Conservation (phyloP, 2,329 filamentous ascomycete genomes). For the Macroventuria anomochaeta region DNA sequence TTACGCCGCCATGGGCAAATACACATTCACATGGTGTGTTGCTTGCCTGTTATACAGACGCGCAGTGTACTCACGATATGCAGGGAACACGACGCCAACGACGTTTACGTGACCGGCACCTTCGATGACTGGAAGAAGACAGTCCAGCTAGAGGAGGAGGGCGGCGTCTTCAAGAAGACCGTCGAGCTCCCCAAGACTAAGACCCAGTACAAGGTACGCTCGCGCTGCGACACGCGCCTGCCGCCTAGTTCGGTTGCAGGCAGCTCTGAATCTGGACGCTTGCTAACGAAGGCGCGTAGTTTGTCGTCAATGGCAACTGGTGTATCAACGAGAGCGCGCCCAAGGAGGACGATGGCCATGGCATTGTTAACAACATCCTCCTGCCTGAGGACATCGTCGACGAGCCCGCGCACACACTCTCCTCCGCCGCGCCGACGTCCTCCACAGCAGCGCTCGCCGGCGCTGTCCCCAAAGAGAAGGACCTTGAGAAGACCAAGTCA, state of each 20-base stretch:
- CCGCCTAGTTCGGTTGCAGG: constrained; percentile 8
- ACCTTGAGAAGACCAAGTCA: constrained; percentile 27
- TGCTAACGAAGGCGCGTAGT: constrained; percentile 62
- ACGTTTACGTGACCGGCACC: constrained; percentile 93
- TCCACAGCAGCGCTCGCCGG: constrained; percentile 75
- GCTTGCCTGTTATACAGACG: background rate
- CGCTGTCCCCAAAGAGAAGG: constrained; percentile 66
- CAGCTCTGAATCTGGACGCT: constrained; percentile 9
- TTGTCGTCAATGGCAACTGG: constrained; percentile 94
- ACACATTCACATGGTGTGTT: constrained; percentile 74
- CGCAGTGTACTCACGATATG: constrained; percentile 26
- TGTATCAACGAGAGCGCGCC: constrained; percentile 79
- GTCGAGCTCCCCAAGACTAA: constrained; percentile 75
- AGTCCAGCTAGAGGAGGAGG: constrained; percentile 79
- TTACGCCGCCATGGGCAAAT: constrained; percentile 64
- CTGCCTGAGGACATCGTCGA: constrained; percentile 71
- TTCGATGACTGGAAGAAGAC: constrained; percentile 95
- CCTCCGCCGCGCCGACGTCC: constrained; percentile 71
- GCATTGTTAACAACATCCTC: constrained; percentile 94
- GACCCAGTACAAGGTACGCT: constrained; percentile 89
- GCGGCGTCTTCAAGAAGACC: constrained; percentile 75
- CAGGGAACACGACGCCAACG: constrained; percentile 82
- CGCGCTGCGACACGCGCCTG: constrained; percentile 7
- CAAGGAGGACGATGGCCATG: constrained; percentile 80
- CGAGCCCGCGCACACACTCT: constrained; percentile 63